Conservation (phyloP, 768 basidiomycete genomes). For the Naganishia antarctica region DNA sequence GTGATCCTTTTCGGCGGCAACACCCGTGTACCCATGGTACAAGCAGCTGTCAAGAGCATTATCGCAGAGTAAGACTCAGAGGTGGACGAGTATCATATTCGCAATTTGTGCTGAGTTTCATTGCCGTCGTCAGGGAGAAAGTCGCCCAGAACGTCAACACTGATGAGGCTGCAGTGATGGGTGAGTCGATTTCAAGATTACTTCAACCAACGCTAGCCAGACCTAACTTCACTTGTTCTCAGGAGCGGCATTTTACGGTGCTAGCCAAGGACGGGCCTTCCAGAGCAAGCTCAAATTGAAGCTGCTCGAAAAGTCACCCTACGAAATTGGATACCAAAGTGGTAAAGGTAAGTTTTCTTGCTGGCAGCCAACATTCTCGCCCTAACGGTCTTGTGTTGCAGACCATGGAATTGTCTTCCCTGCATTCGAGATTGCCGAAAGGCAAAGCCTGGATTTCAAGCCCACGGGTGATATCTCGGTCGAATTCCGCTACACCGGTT, state of each 20-base stretch:
- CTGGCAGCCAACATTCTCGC: not conserved
- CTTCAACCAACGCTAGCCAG: too few species aligned
- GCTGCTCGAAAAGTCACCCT: constrained; percentile 64
- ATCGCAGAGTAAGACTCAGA: constrained; percentile 60
- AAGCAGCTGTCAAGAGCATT: constrained; percentile 67
- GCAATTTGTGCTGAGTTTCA: too few species aligned
- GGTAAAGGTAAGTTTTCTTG: not conserved
- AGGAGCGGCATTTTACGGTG: constrained; percentile 79
- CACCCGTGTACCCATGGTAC: constrained; percentile 86
- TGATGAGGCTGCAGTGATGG: constrained; percentile 91
- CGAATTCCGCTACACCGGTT: constrained; percentile 65
- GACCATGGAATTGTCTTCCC: constrained; percentile 21
- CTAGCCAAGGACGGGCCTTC: constrained; percentile 79
- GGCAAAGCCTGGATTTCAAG: constrained; percentile 13
- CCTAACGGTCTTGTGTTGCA: not conserved
- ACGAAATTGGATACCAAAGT: constrained; percentile 64
- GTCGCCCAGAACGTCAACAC: constrained; percentile 94
- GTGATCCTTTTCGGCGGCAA: constrained; percentile 90
- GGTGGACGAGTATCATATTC: too few species aligned
- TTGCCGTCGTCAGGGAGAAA: constrained; percentile 60
- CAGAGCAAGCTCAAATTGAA: constrained; percentile 85
- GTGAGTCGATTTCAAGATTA: constrained; percentile 49
- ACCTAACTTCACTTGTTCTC: constrained; percentile 35
- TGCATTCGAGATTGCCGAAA: constrained; percentile 4
- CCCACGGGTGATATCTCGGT: constrained; percentile 71